Evolutionary conservation across 768 basidiomycete genomes (phyloP), one percentile per base, ranked within the genome.

Genomic region (Pholiota microspora): DNA sequence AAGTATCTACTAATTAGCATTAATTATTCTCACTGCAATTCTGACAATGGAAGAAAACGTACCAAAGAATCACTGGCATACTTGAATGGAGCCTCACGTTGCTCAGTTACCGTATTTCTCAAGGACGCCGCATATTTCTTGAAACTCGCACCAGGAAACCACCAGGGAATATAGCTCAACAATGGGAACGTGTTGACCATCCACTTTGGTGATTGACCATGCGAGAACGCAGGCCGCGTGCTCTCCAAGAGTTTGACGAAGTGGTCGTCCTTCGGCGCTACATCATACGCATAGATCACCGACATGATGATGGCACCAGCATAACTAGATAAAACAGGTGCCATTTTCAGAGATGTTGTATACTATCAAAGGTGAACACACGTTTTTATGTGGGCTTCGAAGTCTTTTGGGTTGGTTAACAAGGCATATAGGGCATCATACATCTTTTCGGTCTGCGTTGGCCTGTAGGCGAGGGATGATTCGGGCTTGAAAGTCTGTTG

Each of bases 401-500:
- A 58, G 13, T 63, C 42, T 21, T 58, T 45, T 0, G 62, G 62
- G 15, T 27, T 42, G 4, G 54, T 13, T 4, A 67, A 50, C 8
- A 77, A 46, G 9, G 64, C 64, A 9, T 48, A 56, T 1, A 72
- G 59, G 45, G 76, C 61, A 8, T 67, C 66, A 18, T 64, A 65
- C 1, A 69, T 64, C 38, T 63, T 71, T 34, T 54, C 34, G 3
- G 61, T 54, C 35, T 76, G 70, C 7, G 72, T 55, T 1, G 60
- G 60, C 0, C 64, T 53, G 24, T 71, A 76, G 12, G 51, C 54
- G n/a, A 59, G 13, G 48, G 63, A 51, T 0, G 66, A 65, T 1
- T 63, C 67, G 12, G 60, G 63, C 35, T 63, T 65, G 56, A 75
- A 65, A 21, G 60, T 61, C 31, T 76, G 71, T 38, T 74, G 72